Evolutionary conservation across 1,284 basidiomycete species (phyloP).

Genomic region (Inonotus hispidus): DNA sequence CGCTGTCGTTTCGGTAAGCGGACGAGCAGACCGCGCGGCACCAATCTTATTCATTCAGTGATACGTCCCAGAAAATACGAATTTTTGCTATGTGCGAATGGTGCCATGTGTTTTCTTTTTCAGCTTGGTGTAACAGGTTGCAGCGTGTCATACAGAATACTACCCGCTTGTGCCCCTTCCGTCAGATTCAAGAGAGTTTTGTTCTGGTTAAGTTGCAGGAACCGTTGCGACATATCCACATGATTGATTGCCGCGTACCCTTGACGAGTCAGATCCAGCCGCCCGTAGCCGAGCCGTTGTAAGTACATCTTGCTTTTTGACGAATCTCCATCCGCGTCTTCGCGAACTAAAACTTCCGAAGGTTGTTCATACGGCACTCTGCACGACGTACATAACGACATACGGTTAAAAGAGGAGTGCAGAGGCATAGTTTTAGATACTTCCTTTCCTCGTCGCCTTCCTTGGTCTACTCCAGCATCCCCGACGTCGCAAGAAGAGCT

Average conservation of each 20-base stretch:
- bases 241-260: neutral
- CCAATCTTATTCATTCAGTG: conserved; percentile 6
- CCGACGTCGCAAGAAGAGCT: neutral
- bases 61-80: neutral
- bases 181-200: neutral
- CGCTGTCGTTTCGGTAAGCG: neutral
- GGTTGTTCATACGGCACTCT: neutral
- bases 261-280: conserved; percentile 2
- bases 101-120: neutral
- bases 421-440: neutral
- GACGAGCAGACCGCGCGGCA: neutral
- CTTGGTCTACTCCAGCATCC: neutral
- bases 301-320: neutral
- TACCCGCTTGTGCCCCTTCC: neutral
- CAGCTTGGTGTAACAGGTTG: neutral
- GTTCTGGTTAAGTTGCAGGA: neutral
- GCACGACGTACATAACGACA: conserved; percentile 1
- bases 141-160: neutral
- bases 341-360: conserved; percentile 6
- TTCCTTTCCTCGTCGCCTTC: neutral
- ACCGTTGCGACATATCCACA: neutral
- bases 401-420: neutral
- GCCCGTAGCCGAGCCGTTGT: neutral
- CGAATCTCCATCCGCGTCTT: neutral
- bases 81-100: neutral